phyloP scores from a whole-genome alignment of 106 monocot species.

The Alisma plantagoaquatica region DNA sequence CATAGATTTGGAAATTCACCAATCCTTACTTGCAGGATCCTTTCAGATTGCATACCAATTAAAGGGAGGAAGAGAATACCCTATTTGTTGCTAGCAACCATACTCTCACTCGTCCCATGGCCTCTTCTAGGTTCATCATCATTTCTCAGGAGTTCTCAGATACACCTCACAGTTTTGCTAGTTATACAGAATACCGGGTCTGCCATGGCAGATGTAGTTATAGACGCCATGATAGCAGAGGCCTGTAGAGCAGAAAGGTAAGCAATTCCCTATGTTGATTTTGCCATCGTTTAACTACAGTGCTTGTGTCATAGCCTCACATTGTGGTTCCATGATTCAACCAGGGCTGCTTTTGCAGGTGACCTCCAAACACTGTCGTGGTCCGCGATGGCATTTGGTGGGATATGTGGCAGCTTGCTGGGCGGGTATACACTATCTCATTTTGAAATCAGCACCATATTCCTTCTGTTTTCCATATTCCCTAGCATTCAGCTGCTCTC shows the following conservation, averaged over 20 bases:
- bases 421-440: conserved; percentile 58
- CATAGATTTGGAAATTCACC: too few species aligned
- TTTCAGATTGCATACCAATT: conserved; percentile 79
- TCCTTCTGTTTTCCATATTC: conserved; percentile 58
- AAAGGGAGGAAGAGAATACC: conserved; percentile 50
- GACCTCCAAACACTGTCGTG: conserved; percentile 82
- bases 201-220: conserved; percentile 90
- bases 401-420: conserved; percentile 70
- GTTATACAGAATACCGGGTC: conserved; percentile 62
- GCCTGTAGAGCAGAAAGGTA: conserved; percentile 56
- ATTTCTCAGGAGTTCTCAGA: conserved; percentile 43
- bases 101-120: conserved; percentile 73
- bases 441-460: conserved; percentile 37
- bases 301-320: too few species aligned
- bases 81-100: conserved; percentile 52
- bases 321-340: too few species aligned
- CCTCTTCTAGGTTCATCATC: conserved; percentile 34
- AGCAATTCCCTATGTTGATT: neutral
- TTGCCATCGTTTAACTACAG: too few species aligned
- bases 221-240: conserved; percentile 93
- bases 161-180: conserved; percentile 35
- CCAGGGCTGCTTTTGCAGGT: conserved; percentile 64
- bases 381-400: conserved; percentile 75
- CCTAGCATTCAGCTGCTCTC: conserved; percentile 60
- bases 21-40: conserved; percentile 56